Base-by-base conservation (phyloP, 2,329 filamentous ascomycete genomes). In the Ceratocystis huliohia region DNA sequence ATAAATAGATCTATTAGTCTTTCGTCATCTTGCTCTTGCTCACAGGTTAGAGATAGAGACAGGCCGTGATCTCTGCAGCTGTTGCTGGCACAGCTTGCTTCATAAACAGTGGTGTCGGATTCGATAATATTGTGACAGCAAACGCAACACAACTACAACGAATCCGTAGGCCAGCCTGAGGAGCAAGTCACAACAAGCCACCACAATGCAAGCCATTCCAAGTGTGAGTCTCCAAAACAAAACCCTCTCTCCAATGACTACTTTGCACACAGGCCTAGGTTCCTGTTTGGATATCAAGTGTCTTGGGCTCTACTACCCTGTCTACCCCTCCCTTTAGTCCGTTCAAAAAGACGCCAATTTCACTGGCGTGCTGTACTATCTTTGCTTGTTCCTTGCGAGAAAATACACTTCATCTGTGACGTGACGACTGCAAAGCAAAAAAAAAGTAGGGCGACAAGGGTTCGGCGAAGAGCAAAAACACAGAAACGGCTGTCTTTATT, bases 201-300 rank as follows among this genome's bases (percentile, higher is more conserved):
- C 15, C 64, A 79, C 73, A 72, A 82, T 82, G 80, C 80, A 82
- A 78, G 77, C 80, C 71, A 77, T 82, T 76, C 79, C 80, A 72
- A 79, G 76, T 74, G 77, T 79, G 75, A 76, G 77, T 78, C n/a
- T 44, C 33, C 57, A 30, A 64, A 68, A 72, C 67, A 71, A 69
- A 62, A 70, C 70, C 59, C 37, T 46, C 17, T 61, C 45, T 33
- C 46, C 30, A n/a, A 20, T 22, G 28, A 7, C 30, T 25, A 10
- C 22, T 53, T 33, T n/a, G 8, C 48, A 57, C 53, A 41, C n/a
- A 20, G 25, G 7, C 37, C 46, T 22, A 63, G 5, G 30, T 63
- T 45, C 59, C 30, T n/a, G 20, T 62, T 10, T 20, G 13, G 33
- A 59, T n/a, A 37, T 41, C 28, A 33, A n/a, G 33, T 28, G 59